These are phyloP conservation scores for Geranomyces michiganensis DNA, from an alignment of 192 early-diverging fungal species.

Conservation along the genomic window DNA sequence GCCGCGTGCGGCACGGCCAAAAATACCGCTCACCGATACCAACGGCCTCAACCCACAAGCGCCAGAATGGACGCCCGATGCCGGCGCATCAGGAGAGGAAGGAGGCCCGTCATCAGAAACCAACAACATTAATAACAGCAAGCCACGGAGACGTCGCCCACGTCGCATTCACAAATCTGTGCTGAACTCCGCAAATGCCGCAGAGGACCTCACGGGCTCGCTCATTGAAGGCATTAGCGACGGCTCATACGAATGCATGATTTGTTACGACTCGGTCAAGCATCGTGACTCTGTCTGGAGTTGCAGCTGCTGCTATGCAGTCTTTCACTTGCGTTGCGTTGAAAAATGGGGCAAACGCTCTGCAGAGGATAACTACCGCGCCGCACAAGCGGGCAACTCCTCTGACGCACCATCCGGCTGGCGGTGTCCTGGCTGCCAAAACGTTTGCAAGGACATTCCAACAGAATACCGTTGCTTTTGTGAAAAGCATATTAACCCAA, in stretches of 20 bases:
- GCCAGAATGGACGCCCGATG: not conserved
- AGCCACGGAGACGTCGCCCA: not conserved
- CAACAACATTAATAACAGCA: not conserved
- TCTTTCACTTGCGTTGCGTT: slow-evolving; percentile 86
- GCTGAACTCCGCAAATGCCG: not conserved
- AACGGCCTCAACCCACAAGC: not conserved
- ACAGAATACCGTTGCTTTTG: slow-evolving; percentile 86
- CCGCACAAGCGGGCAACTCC: slow-evolving; percentile 2
- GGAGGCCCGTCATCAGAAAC: not conserved
- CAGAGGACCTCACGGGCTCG: slow-evolving; percentile 61
- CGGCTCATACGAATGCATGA: slow-evolving; percentile 91
- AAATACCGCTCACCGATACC: slow-evolving; percentile 3
- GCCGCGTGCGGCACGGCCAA: not conserved
- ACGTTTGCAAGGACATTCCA: slow-evolving; percentile 66
- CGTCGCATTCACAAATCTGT: not conserved
- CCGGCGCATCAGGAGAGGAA: not conserved
- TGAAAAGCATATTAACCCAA: slow-evolving; percentile 75
- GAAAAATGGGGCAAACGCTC: slow-evolving; percentile 27
- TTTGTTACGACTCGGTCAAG: slow-evolving; percentile 87
- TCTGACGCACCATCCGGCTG: slow-evolving; percentile 46
- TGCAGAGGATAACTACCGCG: slow-evolving; percentile 6
- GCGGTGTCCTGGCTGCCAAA: slow-evolving; percentile 94
- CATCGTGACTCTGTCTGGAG: slow-evolving; percentile 77
- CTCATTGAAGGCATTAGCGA: slow-evolving; percentile 67
- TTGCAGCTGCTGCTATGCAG: slow-evolving; percentile 84